A percentile compares a stretch with the other conserved stretches of the same genome.
Evolutionary conservation across 1,284 basidiomycete genomes (phyloP).

Genomic region (Porogramme epimiltina): DNA sequence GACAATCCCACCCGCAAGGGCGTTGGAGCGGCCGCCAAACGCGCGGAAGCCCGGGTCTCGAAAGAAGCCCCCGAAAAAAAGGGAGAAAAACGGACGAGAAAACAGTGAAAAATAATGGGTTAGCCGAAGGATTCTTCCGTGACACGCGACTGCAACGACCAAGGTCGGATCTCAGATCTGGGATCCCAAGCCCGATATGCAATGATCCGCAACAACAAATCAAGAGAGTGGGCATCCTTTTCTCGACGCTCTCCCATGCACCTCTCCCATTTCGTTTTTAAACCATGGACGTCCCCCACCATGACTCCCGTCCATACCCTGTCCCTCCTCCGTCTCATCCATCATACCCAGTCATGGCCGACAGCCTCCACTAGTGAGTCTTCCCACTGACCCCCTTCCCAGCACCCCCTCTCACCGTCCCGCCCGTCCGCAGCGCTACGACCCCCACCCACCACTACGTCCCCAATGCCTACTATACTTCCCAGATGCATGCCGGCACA

Average conservation of each 20-base stretch:
- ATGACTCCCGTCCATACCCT: conserved; percentile 25
- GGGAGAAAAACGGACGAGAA: conserved; percentile 14
- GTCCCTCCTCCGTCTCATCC: conserved; percentile 27
- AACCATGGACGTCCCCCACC: conserved; percentile 27
- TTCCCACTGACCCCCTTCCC: conserved; percentile 17
- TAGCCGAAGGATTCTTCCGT: conserved; percentile 25
- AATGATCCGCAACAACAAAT: conserved; percentile 37
- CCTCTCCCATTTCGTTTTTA: conserved; percentile 28
- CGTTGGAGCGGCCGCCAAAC: conserved; percentile 16
- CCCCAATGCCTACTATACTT: conserved; percentile 46
- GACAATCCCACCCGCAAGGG: conserved; percentile 8
- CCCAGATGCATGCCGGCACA: conserved; percentile 39
- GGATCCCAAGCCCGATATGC: conserved; percentile 31
- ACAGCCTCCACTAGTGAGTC: conserved; percentile 63
- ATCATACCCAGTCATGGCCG: conserved; percentile 51
- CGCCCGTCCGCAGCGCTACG: conserved; percentile 34
- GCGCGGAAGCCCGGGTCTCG: conserved; percentile 6
- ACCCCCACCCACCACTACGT: conserved; percentile 39
- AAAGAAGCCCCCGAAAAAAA: conserved; percentile 14
- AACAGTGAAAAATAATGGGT: conserved; percentile 19
- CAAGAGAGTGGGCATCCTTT: conserved; percentile 26
- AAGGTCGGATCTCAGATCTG: conserved; percentile 27
- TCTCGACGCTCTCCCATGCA: conserved; percentile 19
- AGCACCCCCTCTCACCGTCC: conserved; percentile 17
- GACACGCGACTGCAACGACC: conserved; percentile 21